A percentile compares a stretch with the other conserved stretches of the same genome.
These are phyloP conservation scores for Paracorniculantispora psalliotae DNA, from an alignment of 2,329 filamentous ascomycete species.

Conservation along the genomic window DNA sequence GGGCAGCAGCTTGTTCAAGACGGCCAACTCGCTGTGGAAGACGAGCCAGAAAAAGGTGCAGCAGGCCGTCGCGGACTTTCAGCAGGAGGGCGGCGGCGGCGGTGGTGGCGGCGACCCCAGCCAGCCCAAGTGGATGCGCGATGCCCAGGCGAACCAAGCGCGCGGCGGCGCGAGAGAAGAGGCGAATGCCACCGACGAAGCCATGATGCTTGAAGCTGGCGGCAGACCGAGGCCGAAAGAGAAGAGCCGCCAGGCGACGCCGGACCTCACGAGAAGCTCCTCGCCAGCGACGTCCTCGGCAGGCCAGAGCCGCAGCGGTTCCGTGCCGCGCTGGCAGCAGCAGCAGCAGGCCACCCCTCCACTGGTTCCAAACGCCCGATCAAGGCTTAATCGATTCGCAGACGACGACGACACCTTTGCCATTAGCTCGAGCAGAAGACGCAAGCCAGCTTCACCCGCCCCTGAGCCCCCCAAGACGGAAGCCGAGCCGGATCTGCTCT, in stretches of 20 bases:
- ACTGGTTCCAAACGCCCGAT: slow-evolving; percentile 29
- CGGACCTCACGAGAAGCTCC: slow-evolving; percentile 41
- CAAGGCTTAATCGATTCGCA: slow-evolving; percentile 65
- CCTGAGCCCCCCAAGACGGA: slow-evolving; percentile 32
- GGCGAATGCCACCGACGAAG: slow-evolving; percentile 60
- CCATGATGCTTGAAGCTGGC: slow-evolving; percentile 71
- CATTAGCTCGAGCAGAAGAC: slow-evolving; percentile 78
- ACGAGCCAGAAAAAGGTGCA: slow-evolving; percentile 88
- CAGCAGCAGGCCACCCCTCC: slow-evolving; percentile 39
- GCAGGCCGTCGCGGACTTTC: slow-evolving; percentile 84
- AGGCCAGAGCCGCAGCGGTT: slow-evolving; percentile 39
- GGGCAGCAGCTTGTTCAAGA: slow-evolving; percentile 82
- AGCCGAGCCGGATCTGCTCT: slow-evolving; percentile 60
- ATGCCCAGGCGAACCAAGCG: slow-evolving; percentile 46
- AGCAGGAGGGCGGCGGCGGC: slow-evolving; percentile 54
- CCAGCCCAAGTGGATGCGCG: slow-evolving; percentile 95
- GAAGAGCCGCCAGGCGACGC: slow-evolving; percentile 20
- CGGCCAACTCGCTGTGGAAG: slow-evolving; percentile 93
- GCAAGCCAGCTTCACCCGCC: slow-evolving; percentile 53
- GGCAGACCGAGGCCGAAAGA: slow-evolving; percentile 44
- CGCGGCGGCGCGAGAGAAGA: slow-evolving; percentile 6
- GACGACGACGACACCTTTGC: slow-evolving; percentile 77
- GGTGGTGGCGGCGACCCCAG: slow-evolving; percentile 65
- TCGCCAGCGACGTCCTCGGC: slow-evolving; percentile 44
- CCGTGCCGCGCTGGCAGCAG: slow-evolving; percentile 58